Percentiles rank a stretch among this genome's conserved stretches.
Conservation (phyloP, 495 filamentous ascomycete genomes). For the Lasiosphaeria ovina region DNA sequence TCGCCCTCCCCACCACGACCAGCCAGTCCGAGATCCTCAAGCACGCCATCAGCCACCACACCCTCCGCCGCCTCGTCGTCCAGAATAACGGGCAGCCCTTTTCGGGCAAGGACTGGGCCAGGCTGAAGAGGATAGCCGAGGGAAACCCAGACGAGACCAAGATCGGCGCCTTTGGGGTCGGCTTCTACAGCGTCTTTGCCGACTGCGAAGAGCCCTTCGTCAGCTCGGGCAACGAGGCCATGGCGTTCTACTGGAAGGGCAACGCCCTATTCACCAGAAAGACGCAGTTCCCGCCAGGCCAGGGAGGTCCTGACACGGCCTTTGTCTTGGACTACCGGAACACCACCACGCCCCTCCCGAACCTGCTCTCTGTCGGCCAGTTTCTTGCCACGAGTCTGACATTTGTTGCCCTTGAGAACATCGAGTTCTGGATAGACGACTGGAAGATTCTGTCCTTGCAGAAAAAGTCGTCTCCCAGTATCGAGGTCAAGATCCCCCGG, state of each 20-base stretch:
- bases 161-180: slow-evolving; percentile 97
- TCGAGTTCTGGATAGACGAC: slow-evolving; percentile 90
- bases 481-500: slow-evolving; percentile 68
- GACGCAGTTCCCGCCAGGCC: slow-evolving; percentile 61
- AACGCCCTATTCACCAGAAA: slow-evolving; percentile 90
- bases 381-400: slow-evolving; percentile 95
- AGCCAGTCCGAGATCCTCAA: slow-evolving; percentile 71
- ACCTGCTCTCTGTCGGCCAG: slow-evolving; percentile 78
- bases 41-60: slow-evolving; percentile 79
- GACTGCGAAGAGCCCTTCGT: slow-evolving; percentile 98
- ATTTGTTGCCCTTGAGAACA: slow-evolving; percentile 82
- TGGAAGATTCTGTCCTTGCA: slow-evolving; percentile 71
- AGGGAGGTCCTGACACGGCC: slow-evolving; percentile 68
- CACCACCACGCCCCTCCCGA: slow-evolving; percentile 76
- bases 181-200: slow-evolving; percentile 98
- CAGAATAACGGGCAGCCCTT: slow-evolving; percentile 89
- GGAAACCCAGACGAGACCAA: slow-evolving; percentile 98
- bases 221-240: slow-evolving; percentile 82
- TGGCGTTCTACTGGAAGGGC: slow-evolving; percentile 99
- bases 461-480: slow-evolving; percentile 79
- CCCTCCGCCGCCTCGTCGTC: slow-evolving; percentile 76
- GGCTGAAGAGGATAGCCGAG: slow-evolving; percentile 94
- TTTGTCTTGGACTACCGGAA: slow-evolving; percentile 94
- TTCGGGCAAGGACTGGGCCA: slow-evolving; percentile 81
- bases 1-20: slow-evolving; percentile 67